Base-by-base conservation (phyloP, 352 stramenopile genomes). In the Phytophthora ramorum region DNA sequence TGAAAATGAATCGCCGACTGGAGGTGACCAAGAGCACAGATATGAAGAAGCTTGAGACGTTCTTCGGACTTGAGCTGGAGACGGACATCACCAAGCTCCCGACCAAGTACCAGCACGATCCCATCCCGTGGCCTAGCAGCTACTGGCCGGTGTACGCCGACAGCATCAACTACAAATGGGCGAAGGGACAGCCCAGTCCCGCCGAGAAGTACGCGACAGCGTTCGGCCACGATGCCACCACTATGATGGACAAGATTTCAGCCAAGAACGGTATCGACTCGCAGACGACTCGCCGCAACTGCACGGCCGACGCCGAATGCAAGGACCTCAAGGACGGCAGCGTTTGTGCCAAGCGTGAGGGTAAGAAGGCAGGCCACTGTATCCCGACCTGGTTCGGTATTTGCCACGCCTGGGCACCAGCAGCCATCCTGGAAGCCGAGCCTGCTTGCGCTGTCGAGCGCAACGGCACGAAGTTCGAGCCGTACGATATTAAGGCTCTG, bases 141-240 rank as follows among this genome's bases (percentile, higher is more conserved):
- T 92, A 91, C 66, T 92, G 83, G 83, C 81, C 83, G 1, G 55
- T 77, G 47, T 89, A 78, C 56, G 67, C 73, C 16, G 82, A 92
- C 67, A 81, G 79, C 40, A 84, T 92, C 60, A 90, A 90, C 50
- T 83, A 80, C 62, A 49, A 55, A 28, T 92, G 81, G 81, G 35
- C 56, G 3, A 73, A 77, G 20, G 54, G 48, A 24, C 56, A 69
- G 35, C 63, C 64, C 16, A 85, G 80, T 50, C 66, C 80, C 7
- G 64, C 78, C 0, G 78, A 87, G 44, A 85, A 85, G 65, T 89
- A 89, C 63, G 80, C 76, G 12, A 65, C 40, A 5, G 66, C 75
- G 30, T 89, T 87, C 52, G 73, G 78, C 2, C 71, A 83, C 57
- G 78, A 89, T 46, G 44, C 50, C 9, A 64, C 61, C 16, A 34